These are phyloP conservation scores for Leccinum subtestaceum DNA, from an alignment of 768 basidiomycete species.

Conservation along the genomic window DNA sequence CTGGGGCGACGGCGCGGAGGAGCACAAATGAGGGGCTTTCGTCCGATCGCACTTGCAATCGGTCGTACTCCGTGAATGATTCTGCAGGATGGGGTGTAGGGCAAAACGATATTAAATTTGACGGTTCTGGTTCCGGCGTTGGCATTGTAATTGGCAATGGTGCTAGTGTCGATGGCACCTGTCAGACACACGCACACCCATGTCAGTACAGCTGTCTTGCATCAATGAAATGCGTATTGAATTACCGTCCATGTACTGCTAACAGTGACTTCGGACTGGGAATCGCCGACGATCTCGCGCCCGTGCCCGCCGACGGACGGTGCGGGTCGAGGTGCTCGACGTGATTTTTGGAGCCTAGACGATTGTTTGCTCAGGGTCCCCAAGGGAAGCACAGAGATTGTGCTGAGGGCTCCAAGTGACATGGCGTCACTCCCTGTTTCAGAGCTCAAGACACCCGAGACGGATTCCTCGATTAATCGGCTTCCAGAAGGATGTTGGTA, in stretches of 20 bases:
- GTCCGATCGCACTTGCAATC: conserved; percentile 21
- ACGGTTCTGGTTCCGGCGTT: background rate
- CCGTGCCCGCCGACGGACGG: background rate
- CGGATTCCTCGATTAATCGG: conserved; percentile 26
- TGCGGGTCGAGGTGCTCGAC: conserved; percentile 2
- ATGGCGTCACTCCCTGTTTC: conserved; percentile 24
- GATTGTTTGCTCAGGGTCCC: conserved; percentile 1
- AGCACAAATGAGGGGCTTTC: conserved; percentile 22
- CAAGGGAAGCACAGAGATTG: conserved; percentile 4
- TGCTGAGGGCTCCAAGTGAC: conserved; percentile 5
- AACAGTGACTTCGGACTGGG: conserved; percentile 6
- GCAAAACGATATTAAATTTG: conserved; percentile 21
- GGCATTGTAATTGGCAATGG: background rate
- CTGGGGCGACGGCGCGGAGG: conserved; percentile 20
- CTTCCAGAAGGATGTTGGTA: conserved; percentile 26
- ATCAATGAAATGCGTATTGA: background rate
- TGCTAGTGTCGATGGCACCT: conserved; percentile 7
- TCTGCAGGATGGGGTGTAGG: conserved; percentile 23
- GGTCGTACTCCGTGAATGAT: conserved; percentile 31
- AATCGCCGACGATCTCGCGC: background rate
- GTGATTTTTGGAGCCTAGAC: conserved; percentile 20
- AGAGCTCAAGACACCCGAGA: conserved; percentile 27
- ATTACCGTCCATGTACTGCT: conserved; percentile 19
- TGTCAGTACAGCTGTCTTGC: background rate
- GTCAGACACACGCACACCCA: background rate